Conservation (phyloP, 2,329 filamentous ascomycete genomes). For the Penicillium sumatraense region DNA sequence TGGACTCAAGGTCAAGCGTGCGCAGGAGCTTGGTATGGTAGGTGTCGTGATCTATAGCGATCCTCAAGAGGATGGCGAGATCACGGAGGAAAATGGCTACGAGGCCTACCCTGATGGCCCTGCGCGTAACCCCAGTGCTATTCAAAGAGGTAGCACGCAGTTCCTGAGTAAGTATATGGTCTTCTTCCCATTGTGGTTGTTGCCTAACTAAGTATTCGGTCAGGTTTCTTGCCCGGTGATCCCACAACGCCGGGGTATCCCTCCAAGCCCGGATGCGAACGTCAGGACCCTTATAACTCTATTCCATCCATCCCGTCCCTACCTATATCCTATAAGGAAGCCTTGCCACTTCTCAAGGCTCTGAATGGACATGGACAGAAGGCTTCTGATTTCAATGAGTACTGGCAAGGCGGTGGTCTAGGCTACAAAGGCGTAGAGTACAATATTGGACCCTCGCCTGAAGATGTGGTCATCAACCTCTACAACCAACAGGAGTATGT, state of each 20-base stretch:
- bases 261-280: constrained; percentile 84
- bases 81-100: constrained; percentile 81
- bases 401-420: constrained; percentile 76
- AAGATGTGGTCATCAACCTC: constrained; percentile 71
- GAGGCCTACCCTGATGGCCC: constrained; percentile 82
- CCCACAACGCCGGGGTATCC: constrained; percentile 94
- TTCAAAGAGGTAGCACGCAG: constrained; percentile 86
- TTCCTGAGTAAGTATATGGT: constrained; percentile 68
- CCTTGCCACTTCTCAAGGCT: constrained; percentile 82
- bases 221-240: constrained; percentile 67
- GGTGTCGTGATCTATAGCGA: constrained; percentile 86
- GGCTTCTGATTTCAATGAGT: constrained; percentile 71
- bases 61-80: constrained; percentile 82
- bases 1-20: constrained; percentile 89
- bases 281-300: constrained; percentile 69
- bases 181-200: not conserved
- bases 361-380: constrained; percentile 87
- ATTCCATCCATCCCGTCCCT: constrained; percentile 88
- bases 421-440: constrained; percentile 82
- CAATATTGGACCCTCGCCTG: constrained; percentile 81
- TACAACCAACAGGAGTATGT: constrained; percentile 81
- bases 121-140: constrained; percentile 82
- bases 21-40: constrained; percentile 86
- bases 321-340: constrained; percentile 87
- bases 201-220: constrained; percentile 21